These are phyloP conservation scores for Cercospora sesami DNA, from an alignment of 2,329 filamentous ascomycete species.

Conservation along the genomic window DNA sequence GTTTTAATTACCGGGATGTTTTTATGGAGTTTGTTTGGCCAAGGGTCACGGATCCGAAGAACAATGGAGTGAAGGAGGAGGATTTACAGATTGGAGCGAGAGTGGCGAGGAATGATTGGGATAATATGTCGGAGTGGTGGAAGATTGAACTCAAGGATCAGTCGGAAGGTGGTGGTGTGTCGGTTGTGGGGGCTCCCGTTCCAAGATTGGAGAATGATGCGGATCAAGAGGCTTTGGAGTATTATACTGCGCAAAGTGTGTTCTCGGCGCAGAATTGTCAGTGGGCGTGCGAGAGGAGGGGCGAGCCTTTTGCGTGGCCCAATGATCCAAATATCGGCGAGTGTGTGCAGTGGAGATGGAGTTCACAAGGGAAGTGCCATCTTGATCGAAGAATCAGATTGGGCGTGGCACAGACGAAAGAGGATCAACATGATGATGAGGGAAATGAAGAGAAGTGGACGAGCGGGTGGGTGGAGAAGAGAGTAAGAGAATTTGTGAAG, in stretches of 20 bases:
- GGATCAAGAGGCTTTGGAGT: constrained; percentile 6
- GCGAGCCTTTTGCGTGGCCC: neutral
- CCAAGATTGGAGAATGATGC: neutral
- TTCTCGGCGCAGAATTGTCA: constrained; percentile 1
- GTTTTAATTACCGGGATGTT: constrained; percentile 20
- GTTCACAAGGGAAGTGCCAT: constrained; percentile 4
- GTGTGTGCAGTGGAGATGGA: constrained; percentile 20
- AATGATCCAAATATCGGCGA: neutral
- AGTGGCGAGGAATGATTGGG: constrained; percentile 11
- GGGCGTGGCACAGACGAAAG: constrained; percentile 11
- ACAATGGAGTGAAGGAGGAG: neutral
- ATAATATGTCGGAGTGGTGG: constrained; percentile 23
- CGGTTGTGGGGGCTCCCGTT: neutral
- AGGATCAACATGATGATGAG: constrained; percentile 1
- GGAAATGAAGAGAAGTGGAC: constrained; percentile 9
- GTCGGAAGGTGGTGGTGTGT: neutral
- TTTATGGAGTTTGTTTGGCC: constrained; percentile 15
- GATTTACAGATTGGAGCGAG: neutral
- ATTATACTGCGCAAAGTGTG: neutral
- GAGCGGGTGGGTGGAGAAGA: constrained; percentile 26
- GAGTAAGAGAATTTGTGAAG: constrained; percentile 18
- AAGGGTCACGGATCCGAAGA: neutral
- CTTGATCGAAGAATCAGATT: constrained; percentile 12
- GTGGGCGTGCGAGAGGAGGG: constrained; percentile 7
- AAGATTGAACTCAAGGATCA: constrained; percentile 5